Percentiles rank a stretch among this genome's conserved stretches.
Evolutionary conservation across 1,139 yeast genomes (phyloP).

Genomic region (Neolecta irregularis): DNA sequence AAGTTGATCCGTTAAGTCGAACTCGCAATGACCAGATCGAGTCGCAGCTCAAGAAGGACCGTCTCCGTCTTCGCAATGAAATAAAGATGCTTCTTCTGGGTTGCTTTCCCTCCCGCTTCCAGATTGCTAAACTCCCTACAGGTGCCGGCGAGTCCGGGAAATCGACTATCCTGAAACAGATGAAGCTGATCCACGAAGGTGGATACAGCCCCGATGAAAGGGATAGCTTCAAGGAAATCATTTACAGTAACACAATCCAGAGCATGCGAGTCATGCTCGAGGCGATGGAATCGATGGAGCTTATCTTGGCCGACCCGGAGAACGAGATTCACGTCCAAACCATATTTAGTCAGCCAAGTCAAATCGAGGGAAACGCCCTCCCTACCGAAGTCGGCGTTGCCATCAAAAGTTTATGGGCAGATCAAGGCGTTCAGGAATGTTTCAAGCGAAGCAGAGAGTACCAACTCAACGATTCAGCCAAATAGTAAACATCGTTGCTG

Average conservation of each 20-base stretch:
- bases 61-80: constrained; percentile 33
- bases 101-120: constrained; percentile 2
- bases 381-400: constrained; percentile 18
- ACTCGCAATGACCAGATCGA: constrained; percentile 50
- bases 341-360: constrained; percentile 15
- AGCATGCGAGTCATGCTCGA: constrained; percentile 70
- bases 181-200: constrained; percentile 70
- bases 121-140: constrained; percentile 50
- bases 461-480: constrained; percentile 76
- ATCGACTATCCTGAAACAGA: constrained; percentile 87
- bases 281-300: constrained; percentile 16
- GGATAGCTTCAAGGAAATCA: constrained; percentile 67
- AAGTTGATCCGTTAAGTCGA: constrained; percentile 24
- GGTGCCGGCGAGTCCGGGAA: constrained; percentile 98
- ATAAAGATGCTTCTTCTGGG: constrained; percentile 17
- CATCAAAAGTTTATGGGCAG: constrained; percentile 34
- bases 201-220: constrained; percentile 75
- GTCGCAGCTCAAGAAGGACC: constrained; percentile 40
- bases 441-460: constrained; percentile 54
- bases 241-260: constrained; percentile 86
- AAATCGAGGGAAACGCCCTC: constrained; percentile 16
- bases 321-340: constrained; percentile 13
- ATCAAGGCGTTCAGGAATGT: constrained; percentile 45
- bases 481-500: constrained; percentile 27
- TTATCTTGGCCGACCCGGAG: constrained; percentile 13